Base-by-base conservation (phyloP, 495 filamentous ascomycete genomes). In the Platismatia glauca region DNA sequence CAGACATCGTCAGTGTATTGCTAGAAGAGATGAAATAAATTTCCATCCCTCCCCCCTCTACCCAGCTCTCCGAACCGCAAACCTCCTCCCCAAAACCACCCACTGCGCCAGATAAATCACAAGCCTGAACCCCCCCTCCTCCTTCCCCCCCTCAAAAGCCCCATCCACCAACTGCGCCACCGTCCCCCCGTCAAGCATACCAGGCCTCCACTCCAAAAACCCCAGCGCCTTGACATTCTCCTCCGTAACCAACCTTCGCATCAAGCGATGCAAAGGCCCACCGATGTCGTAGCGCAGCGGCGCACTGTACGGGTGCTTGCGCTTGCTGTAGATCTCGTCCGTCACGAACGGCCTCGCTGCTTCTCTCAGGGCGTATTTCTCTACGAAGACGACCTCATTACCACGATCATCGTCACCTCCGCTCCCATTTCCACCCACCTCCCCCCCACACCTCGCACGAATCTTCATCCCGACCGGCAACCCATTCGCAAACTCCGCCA, bases 321-420 rank as follows among this genome's bases (percentile, higher is more conserved):
- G 72, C 18, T 77, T 65, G 35, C 70, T 67, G 61, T 79, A 80
- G 12, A 82, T 62, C 68, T 83, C 79, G 29, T 77, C 67, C 0
- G 79, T 81, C 59, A 83, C 69, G 62, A 76, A 82, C 1, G 79
- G 79, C 62, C 70, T 72, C 44, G 65, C 70, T 0, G 81, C 81
- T 58, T 82, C 74, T 4, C 77, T 74, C 31, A 82, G 71, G 57
- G 82, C 77, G 69, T 76, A 79, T 57, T 82, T 82, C 66, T 81
- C 78, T 7, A 65, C 63, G 44, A 78, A 73, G 8, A 9, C 4
- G 13, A 38, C 37, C 37, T 11, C 37, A 5, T 15, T 0, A 12
- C 8, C 37, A 5, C 2, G 2, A 27, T 3, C n/a, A 56, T 27
- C 43, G 62, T 35, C 33, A 38, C 37, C 34, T 5, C 11, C 5